Base-by-base conservation (phyloP, 176 grass and related monocot genomes). In the Aegilops sharonensis region DNA sequence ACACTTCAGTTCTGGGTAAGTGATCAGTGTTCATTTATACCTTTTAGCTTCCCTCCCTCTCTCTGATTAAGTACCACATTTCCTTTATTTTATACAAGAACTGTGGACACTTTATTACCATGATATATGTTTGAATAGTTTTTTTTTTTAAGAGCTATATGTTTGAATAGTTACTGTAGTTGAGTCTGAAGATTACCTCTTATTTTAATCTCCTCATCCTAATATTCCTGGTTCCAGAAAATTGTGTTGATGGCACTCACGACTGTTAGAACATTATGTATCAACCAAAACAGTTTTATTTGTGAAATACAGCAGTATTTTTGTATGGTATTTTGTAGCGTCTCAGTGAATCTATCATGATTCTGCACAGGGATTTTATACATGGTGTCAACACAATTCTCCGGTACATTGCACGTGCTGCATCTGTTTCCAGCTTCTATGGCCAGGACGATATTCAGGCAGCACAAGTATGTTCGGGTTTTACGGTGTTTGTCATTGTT, bases 361-460 rank as follows among this genome's bases (percentile, higher is more conserved):
- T 65, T 71, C 8, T 37, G 29, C 74, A 40, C 85, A 97, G 92
- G 82, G 79, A 88, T 52, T 67, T 64, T 56, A 80, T 94, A 64
- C 87, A 82, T 67, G 92, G 91, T 47, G 34, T 86, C 47, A 95
- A 98, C 79, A 78, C 89, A 36, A 86, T 97, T 69, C 64, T 98
- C 11, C 77, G 78, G 8, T 93, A 91, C 74, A 92, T 93, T 83
- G 92, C 79, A 9, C 54, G 50, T 21, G 25, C 68, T 67, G 63
- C 92, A 77, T 87, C 76, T 52, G 30, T 82, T 82, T 86, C 82
- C 72, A 90, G 81, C 72, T 94, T 95, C 34, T 87, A 75, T 79
- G 91, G 88, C 11, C 52, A 45, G 50, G 86, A 93, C 80, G 89
- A 85, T 42, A 45, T 86, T 23, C 85, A 95, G 72, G 78, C 81